These are phyloP conservation scores for Tilletia caries DNA, from an alignment of 1,284 basidiomycete genomes.

Conservation along the genomic window DNA sequence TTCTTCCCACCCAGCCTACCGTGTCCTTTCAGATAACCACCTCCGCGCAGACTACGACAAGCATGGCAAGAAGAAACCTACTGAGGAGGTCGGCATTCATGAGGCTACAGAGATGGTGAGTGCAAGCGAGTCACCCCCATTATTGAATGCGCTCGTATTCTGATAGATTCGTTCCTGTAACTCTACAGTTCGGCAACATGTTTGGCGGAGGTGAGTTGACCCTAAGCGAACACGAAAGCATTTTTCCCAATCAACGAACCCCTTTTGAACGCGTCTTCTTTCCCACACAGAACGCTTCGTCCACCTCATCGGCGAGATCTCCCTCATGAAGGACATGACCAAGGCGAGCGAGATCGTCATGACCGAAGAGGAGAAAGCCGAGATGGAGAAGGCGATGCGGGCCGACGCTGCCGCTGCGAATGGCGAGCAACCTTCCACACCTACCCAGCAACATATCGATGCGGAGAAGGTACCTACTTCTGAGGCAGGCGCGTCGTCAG, in stretches of 20 bases:
- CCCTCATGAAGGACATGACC: slow-evolving; percentile 53
- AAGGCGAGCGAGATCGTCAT: slow-evolving; percentile 57
- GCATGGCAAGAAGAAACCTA: slow-evolving; percentile 70
- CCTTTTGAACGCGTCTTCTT: neutral
- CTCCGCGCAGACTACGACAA: slow-evolving; percentile 87
- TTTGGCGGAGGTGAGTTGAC: slow-evolving; percentile 46
- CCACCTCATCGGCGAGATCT: slow-evolving; percentile 53
- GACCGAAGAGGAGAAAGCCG: slow-evolving; percentile 85
- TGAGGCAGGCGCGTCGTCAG: neutral
- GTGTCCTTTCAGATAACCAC: slow-evolving; percentile 62
- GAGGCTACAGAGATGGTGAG: slow-evolving; percentile 52
- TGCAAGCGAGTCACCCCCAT: no score
- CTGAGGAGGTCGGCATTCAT: slow-evolving; percentile 51
- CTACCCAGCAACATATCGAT: slow-evolving; percentile 1
- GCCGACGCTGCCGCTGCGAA: slow-evolving; percentile 33
- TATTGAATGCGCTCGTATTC: neutral
- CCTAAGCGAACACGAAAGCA: no score
- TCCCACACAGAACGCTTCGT: slow-evolving; percentile 39
- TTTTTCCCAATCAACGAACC: neutral
- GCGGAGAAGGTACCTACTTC: neutral
- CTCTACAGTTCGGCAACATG: slow-evolving; percentile 48
- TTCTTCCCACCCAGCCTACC: slow-evolving; percentile 32
- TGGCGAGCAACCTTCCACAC: slow-evolving; percentile 23
- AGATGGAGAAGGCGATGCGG: slow-evolving; percentile 71
- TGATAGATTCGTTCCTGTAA: no score